Percentiles rank a stretch among this genome's conserved stretches.
phyloP scores from a whole-genome alignment of 106 monocot genomes.

The Dactylorhiza incarnata region DNA sequence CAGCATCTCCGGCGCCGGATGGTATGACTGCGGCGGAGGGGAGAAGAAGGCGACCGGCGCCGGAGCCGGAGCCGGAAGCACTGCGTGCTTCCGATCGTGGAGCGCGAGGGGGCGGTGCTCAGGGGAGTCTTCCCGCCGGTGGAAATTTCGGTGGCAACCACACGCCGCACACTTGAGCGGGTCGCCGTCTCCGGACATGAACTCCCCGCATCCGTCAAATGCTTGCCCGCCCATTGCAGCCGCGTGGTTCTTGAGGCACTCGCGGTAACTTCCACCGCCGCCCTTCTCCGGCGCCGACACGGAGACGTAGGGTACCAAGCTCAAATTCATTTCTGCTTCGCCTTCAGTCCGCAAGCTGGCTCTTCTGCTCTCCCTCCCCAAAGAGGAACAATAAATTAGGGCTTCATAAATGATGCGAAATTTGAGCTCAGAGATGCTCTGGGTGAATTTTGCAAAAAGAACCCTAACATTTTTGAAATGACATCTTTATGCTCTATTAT shows the following conservation, averaged over 20 bases:
- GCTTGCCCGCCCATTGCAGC: slow-evolving; percentile 51
- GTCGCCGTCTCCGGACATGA: slow-evolving; percentile 35
- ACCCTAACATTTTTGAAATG: not conserved
- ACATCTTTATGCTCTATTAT: not conserved
- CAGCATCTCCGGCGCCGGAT: not conserved
- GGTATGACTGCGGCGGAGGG: slow-evolving; percentile 5
- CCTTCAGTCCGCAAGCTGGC: not conserved
- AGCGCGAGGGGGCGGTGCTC: slow-evolving; percentile 41
- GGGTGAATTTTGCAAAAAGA: not conserved
- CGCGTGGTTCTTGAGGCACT: slow-evolving; percentile 55
- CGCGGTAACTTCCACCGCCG: slow-evolving; percentile 19
- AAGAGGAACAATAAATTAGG: not conserved
- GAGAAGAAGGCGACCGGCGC: slow-evolving; percentile 8
- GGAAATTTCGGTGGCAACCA: slow-evolving; percentile 65
- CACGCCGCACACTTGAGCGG: slow-evolving; percentile 56
- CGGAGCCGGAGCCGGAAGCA: not conserved
- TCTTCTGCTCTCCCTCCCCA: not conserved
- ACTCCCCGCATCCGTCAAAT: slow-evolving; percentile 42
- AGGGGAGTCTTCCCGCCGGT: slow-evolving; percentile 42
- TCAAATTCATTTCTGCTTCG: slow-evolving; percentile 25
- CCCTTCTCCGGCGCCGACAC: not conserved
- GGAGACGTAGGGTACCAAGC: slow-evolving; percentile 27
- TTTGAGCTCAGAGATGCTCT: not conserved
- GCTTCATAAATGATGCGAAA: not conserved
- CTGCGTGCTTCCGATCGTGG: not conserved